Base-by-base conservation (phyloP, 2,329 filamentous ascomycete genomes). In the Aaosphaeria arxii region DNA sequence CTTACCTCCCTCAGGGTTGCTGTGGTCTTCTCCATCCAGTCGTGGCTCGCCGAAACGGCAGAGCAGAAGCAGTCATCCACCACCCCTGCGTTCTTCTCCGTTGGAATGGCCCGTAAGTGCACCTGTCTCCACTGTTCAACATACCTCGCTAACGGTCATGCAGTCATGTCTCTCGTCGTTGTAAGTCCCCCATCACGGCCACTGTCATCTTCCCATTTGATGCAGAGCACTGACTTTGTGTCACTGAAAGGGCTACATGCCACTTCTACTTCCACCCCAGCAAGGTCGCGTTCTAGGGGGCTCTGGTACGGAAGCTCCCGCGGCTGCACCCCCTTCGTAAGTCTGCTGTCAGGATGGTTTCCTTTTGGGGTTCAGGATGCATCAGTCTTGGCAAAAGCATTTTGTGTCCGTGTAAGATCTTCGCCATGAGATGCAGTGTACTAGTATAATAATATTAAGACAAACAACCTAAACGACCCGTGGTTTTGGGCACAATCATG, bases 11-110 rank as follows among this genome's bases (percentile, higher is more conserved):
- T 44, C 57, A 87, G 84, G 87, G 83, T 84, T 7, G 81, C 88
- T 38, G 83, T 91, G 32, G 79, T 90, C 51, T 86, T 89, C 69
- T 82, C 86, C 56, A 70, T 90, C 46, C 86, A 91, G 75, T 84
- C 77, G 68, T 92, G 87, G 87, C 79, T 91, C 42, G 84, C 85
- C 55, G 87, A 91, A 78, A 86, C 85, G 61, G 79, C 84, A 60
- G 84, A 86, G 50, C 71, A 82, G 48, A 81, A 77, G 71, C 85
- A 83, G 69, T 85, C 74, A 50, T 73, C 82, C 29, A 74, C 78
- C 41, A 91, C 89, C 5, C 90, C 91, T 2, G 82, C 77, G 45
- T 84, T 83, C 67, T 86, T 94, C 71, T 85, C 84, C 47, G 84
- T 94, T 47, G 80, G 85, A 70, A 94, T 95, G 88, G 84, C 88